A percentile compares a stretch with the other conserved stretches of the same genome.
These are phyloP conservation scores for Elaeis oleifera DNA, from an alignment of 202 grass and related monocot genomes.

Conservation along the genomic window DNA sequence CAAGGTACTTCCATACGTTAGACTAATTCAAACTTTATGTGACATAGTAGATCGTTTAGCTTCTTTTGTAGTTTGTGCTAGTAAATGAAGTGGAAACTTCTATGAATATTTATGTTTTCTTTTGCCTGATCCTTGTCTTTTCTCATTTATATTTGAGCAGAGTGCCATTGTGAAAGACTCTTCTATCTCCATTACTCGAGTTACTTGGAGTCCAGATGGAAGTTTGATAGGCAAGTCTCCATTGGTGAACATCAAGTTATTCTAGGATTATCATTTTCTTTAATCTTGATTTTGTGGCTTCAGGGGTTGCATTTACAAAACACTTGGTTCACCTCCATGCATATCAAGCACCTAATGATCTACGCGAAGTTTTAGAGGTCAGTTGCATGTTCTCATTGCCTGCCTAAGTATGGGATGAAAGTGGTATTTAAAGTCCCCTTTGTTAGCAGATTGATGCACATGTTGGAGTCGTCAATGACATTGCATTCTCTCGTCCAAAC, in stretches of 20 bases:
- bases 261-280: conserved; percentile 9
- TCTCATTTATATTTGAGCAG: conserved; percentile 26
- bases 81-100: no score
- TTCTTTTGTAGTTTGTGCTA: no score
- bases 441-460: conserved; percentile 76
- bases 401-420: neutral
- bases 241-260: conserved; percentile 16
- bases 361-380: conserved; percentile 71
- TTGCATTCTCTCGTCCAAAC: conserved; percentile 82
- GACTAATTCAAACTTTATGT: no score
- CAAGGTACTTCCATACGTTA: no score
- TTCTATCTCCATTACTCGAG: conserved; percentile 64
- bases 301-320: conserved; percentile 87
- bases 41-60: no score
- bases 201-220: conserved; percentile 88
- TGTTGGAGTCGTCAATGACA: conserved; percentile 83
- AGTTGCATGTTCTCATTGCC: conserved; percentile 1
- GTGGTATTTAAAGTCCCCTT: conserved; percentile 16
- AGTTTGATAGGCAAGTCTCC: conserved; percentile 66
- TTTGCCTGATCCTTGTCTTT: neutral
- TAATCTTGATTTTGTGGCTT: conserved; percentile 18
- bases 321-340: conserved; percentile 80
- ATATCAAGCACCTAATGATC: conserved; percentile 75
- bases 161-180: conserved; percentile 50
- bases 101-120: neutral